These are phyloP conservation scores for Psilocybe subaeruginosa DNA, from an alignment of 768 basidiomycete genomes.

Conservation along the genomic window DNA sequence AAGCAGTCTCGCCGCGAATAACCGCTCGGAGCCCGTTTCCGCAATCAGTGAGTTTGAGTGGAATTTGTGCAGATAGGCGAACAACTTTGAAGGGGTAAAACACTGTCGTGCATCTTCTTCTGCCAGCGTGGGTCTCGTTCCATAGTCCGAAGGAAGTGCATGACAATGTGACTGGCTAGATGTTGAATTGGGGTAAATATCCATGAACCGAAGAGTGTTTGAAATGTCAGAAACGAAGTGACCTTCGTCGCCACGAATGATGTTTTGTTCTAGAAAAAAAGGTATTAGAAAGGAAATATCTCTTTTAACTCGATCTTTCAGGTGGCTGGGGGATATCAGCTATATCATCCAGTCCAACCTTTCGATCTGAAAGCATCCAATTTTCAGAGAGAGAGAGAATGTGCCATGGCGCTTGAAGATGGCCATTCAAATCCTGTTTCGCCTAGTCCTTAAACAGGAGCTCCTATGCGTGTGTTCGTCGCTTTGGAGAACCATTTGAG, in stretches of 20 bases:
- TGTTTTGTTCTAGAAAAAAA: background rate
- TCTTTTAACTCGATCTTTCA: background rate
- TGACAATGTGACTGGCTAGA: background rate
- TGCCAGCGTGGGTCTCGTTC: background rate
- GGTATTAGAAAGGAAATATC: background rate
- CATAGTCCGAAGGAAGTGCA: background rate
- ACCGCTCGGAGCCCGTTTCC: background rate
- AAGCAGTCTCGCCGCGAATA: background rate
- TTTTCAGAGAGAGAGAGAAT: no score
- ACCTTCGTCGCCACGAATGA: background rate
- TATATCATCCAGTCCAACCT: no score
- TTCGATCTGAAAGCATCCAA: no score
- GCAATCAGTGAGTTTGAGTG: background rate
- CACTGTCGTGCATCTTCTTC: background rate
- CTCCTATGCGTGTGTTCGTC: no score
- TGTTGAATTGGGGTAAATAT: background rate
- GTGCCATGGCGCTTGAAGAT: no score
- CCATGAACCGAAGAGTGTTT: background rate
- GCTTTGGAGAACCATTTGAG: no score
- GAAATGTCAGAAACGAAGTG: background rate
- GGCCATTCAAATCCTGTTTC: no score
- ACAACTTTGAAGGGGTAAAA: background rate
- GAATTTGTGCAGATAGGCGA: background rate
- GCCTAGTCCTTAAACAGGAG: no score
- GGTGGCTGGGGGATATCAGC: background rate